Evolutionary conservation across 805 yeast species (phyloP), one percentile per base, ranked within the genome.

Genomic region (Saccharomycopsis vini): DNA sequence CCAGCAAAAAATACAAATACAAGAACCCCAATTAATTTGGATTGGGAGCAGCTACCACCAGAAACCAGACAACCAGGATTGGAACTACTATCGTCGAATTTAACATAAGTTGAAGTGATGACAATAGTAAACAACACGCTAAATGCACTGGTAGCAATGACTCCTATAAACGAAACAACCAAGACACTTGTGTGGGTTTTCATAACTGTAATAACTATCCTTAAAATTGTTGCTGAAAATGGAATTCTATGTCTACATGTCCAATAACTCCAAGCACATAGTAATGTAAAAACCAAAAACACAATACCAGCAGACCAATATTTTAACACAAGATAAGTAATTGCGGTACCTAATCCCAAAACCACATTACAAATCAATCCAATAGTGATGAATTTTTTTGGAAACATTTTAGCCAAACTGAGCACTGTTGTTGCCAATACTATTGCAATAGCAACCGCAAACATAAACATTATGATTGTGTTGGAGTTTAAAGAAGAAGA

Each of bases 231-330:
- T 4, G 86, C 82, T 44, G 87, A 78, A 53, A 81, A 73, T 3
- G 90, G 89, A 45, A 84, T 83, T 53, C 92, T 67, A 5, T 62
- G 57, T 50, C 92, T 69, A 66, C 82, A 75, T 5, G 73, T 61
- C 85, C 86, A 84, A 62, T 80, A 86, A 56, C 79, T 73, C 68
- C 73, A 77, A 5, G 84, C 85, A 20, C 79, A 71, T 42, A 81
- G 60, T 2, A 72, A 56, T 0, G 88, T 71, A 59, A 84, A 82
- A 1, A 80, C 69, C 50, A 82, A 62, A 51, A 80, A 81, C 30
- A 81, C 87, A 48, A 84, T 67, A 2, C 87, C 95, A 0, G 94
- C 90, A 3, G 90, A 79, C 67, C 80, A 86, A 61, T 84, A 82
- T 26, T 69, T 66, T 52, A 72, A 68, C 1, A 71, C 78, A 54